Base-by-base conservation (phyloP, 2,329 filamentous ascomycete genomes). In the Pestalotiopsis sp. region DNA sequence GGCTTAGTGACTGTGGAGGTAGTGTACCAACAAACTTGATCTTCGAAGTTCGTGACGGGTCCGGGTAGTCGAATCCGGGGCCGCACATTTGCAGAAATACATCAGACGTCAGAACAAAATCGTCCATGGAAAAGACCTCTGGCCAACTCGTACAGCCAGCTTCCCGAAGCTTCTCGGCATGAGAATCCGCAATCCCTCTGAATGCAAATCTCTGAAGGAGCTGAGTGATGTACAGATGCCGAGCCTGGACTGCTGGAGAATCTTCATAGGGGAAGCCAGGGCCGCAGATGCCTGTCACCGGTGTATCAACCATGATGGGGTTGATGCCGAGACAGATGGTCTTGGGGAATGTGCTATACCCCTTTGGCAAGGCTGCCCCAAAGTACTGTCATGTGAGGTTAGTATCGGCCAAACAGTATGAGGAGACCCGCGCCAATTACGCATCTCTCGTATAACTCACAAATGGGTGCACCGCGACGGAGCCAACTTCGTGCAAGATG, bases 1-100 rank as follows among this genome's bases (percentile, higher is more conserved):
- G 62, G 49, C 77, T 73, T 65, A 78, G 13, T 4, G 73, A 68
- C 45, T 77, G 77, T 13, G 76, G 76, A 0, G 80, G 78, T 3
- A 83, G 67, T 4, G 78, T 80, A 2, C 86, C 86, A 25, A 80
- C 77, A 67, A 83, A 86, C 6, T 79, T 78, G 27, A 87, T 74
- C 14, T 79, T 78, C 0, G 77, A 67, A 11, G 80, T 79, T 2
- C 82, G 69, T 66, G 81, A 78, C 45, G 69, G 74, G 4, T 79
- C 71, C 1, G 73, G 74, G 64, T 78, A 80, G 66, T 82, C 80
- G 13, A 79, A 75, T 4, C 74, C 74, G 1, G 79, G 79, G 14
- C 75, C 70, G 52, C 79, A 79, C 65, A 81, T 72, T 57, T 83
- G 78, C 3, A 83, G 72, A 1, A 73, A 73, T 4, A 76, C 71